Percentiles rank a stretch among this genome's conserved stretches.
Evolutionary conservation across 164 flowering plant genomes (phyloP).

Genomic region (Magnolia changhungtana): DNA sequence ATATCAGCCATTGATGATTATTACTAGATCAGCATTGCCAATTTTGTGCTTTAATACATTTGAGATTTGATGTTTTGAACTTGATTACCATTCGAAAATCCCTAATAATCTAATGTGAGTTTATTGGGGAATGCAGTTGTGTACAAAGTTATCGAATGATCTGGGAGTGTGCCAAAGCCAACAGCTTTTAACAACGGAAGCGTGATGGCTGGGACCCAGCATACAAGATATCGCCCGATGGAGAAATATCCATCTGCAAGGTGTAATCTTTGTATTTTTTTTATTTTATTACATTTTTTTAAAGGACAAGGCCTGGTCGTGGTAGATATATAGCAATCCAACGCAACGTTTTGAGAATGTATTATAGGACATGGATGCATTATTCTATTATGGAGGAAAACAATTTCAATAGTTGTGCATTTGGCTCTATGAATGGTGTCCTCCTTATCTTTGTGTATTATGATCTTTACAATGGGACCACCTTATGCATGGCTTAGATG

Average conservation of each 20-base stretch:
- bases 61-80: no score
- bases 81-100: no score
- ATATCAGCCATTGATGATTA: no score
- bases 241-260: neutral
- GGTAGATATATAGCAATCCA: neutral
- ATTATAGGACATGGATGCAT: no score
- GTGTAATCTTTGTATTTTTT: neutral
- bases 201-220: neutral
- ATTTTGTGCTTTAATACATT: no score
- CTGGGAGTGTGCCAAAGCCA: constrained; percentile 48
- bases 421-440: no score
- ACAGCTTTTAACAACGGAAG: constrained; percentile 29
- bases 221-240: neutral
- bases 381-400: no score
- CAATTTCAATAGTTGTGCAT: no score
- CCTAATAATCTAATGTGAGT: neutral
- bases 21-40: no score
- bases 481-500: no score
- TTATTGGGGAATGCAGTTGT: constrained; percentile 52
- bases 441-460: no score
- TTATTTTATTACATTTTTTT: neutral
- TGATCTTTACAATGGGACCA: no score
- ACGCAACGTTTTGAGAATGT: neutral
- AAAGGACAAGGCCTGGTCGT: neutral
- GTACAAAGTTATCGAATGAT: constrained; percentile 58